Conservation (phyloP, 495 filamentous ascomycete species). For the Penicillium steckii region DNA sequence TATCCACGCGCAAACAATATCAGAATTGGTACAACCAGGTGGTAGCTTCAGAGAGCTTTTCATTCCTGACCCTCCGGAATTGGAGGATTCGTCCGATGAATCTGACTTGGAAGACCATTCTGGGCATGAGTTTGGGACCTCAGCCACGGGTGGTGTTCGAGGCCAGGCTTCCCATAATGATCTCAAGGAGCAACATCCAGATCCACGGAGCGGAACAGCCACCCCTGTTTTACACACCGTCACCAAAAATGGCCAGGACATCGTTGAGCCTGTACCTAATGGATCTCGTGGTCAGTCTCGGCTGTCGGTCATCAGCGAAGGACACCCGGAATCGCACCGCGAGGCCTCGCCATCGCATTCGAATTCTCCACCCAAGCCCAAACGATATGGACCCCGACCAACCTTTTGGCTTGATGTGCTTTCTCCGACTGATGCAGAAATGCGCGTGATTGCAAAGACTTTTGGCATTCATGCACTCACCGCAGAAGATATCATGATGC, state of each 20-base stretch:
- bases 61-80: conserved; percentile 65
- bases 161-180: conserved; percentile 5
- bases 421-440: conserved; percentile 86
- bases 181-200: conserved; percentile 4
- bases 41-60: conserved; percentile 83
- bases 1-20: conserved; percentile 92
- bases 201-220: conserved; percentile 1
- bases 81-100: conserved; percentile 62
- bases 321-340: conserved; percentile 26
- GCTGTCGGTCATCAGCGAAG: conserved; percentile 37
- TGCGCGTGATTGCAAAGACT: conserved; percentile 85
- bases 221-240: background rate
- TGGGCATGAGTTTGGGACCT: conserved; percentile 2
- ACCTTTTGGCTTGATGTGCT: conserved; percentile 95
- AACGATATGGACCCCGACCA: conserved; percentile 81
- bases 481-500: conserved; percentile 91
- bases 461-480: conserved; percentile 90
- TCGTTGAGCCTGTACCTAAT: background rate
- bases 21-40: conserved; percentile 83
- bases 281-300: conserved; percentile 19
- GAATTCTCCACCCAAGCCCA: conserved; percentile 44
- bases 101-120: conserved; percentile 51
- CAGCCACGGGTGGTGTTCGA: background rate
- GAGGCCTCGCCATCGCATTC: conserved; percentile 24
- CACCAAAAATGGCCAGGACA: conserved; percentile 5